Conservation (phyloP, 345 rosid species). For the Isatis tinctoria region DNA sequence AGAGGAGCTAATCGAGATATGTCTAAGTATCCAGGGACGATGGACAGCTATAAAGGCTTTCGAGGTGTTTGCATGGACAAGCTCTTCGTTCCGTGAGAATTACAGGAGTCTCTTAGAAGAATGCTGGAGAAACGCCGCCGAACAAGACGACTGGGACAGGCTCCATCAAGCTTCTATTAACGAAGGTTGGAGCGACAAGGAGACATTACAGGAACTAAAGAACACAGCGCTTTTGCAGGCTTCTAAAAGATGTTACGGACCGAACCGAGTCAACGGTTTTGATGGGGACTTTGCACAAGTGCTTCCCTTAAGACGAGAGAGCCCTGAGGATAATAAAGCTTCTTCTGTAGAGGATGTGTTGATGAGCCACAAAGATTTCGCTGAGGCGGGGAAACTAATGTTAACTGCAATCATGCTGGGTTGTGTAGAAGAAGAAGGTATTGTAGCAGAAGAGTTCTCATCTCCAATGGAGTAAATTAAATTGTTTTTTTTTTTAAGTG, state of each 20-base stretch:
- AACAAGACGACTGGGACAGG: slow-evolving; percentile 75
- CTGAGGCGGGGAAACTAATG: slow-evolving; percentile 87
- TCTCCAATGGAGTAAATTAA: slow-evolving; percentile 33
- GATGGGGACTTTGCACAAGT: slow-evolving; percentile 67
- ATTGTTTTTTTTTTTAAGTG: no score
- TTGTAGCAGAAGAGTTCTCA: slow-evolving; percentile 15
- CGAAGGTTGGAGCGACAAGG: slow-evolving; percentile 92
- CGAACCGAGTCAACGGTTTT: slow-evolving; percentile 44
- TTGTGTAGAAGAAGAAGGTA: slow-evolving; percentile 37
- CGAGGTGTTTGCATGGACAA: slow-evolving; percentile 87
- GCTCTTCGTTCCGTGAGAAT: slow-evolving; percentile 68
- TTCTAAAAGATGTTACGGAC: slow-evolving; percentile 66
- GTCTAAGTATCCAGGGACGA: slow-evolving; percentile 50
- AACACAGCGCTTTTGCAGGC: slow-evolving; percentile 74
- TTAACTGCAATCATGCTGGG: slow-evolving; percentile 72
- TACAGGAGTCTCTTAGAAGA: slow-evolving; percentile 68
- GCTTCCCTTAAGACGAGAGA: slow-evolving; percentile 63
- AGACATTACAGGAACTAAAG: slow-evolving; percentile 58
- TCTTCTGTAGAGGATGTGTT: slow-evolving; percentile 65
- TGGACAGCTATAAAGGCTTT: slow-evolving; percentile 61
- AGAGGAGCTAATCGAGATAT: slow-evolving; percentile 65
- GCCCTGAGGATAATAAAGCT: slow-evolving; percentile 33
- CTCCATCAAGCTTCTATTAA: slow-evolving; percentile 51
- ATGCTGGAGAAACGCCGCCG: slow-evolving; percentile 87
- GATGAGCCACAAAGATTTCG: slow-evolving; percentile 82